phyloP scores from a whole-genome alignment of 345 rosid species.

The Lagerstroemia speciosa region DNA sequence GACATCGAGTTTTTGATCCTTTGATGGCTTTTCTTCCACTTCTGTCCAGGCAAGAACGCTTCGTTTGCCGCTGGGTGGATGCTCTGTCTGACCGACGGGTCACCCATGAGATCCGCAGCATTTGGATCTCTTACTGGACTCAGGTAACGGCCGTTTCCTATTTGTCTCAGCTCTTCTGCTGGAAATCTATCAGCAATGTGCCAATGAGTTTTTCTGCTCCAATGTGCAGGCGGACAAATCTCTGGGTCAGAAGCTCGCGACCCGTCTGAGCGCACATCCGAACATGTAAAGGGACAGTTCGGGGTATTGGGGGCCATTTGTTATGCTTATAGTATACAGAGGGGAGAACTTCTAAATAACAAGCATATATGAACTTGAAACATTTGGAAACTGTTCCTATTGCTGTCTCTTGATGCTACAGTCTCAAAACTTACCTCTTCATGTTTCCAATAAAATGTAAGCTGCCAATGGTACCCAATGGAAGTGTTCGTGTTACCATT shows the following conservation, averaged over 20 bases:
- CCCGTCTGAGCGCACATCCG: conserved; percentile 60
- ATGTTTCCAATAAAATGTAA: too few relatives aligned
- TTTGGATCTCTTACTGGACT: conserved; percentile 82
- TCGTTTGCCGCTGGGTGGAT: conserved; percentile 60
- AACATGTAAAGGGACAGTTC: conserved; percentile 28
- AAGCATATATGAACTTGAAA: too few relatives aligned
- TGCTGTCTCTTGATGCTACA: too few relatives aligned
- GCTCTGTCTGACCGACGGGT: conserved; percentile 75
- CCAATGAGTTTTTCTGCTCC: conserved; percentile 9
- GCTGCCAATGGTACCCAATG: too few relatives aligned
- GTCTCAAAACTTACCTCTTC: too few relatives aligned
- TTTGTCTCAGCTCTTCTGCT: background rate
- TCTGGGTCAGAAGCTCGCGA: conserved; percentile 72
- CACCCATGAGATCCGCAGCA: conserved; percentile 69
- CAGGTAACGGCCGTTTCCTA: conserved; percentile 24
- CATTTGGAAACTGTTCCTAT: too few relatives aligned
- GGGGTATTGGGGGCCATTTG: too few relatives aligned
- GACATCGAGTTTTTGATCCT: background rate
- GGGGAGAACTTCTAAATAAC: too few relatives aligned
- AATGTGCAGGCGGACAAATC: conserved; percentile 64
- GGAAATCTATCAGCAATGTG: background rate
- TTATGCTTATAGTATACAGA: too few relatives aligned
- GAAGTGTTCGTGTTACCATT: too few relatives aligned
- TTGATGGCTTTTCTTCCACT: background rate
- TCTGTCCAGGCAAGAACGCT: conserved; percentile 70